Base-by-base conservation (phyloP, 1,284 basidiomycete genomes). In the Ganoderma meredithae region DNA sequence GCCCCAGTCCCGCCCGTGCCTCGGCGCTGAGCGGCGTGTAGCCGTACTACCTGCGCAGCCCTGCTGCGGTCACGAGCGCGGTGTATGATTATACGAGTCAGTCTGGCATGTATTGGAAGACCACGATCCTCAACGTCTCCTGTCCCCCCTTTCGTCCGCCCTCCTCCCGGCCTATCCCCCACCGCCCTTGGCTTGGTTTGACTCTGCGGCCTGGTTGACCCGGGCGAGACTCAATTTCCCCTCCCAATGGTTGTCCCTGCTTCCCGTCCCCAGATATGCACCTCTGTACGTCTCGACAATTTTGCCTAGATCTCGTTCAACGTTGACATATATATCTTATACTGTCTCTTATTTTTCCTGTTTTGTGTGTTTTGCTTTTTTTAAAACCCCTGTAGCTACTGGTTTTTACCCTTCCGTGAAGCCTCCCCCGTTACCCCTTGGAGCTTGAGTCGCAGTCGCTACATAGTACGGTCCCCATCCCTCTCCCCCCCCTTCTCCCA, bases 201-300 rank as follows among this genome's bases (percentile, higher is more conserved):
- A 67, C 52, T 72, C 69, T 70, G 58, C 68, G 63, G 71, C 70
- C 72, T 72, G 73, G 75, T 76, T 72, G 72, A 74, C 58, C 73
- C 71, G 68, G 74, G 74, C 72, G 70, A 67, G 73, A 73, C 67
- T 72, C 69, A 69, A 68, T 53, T 66, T 66, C 63, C 63, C 63
- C 60, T 65, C 60, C 63, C 64, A 69, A 66, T 41, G 70, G 68
- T 69, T 52, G 65, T 71, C 68, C 65, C 60, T 63, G 60, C 65
- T 71, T 43, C 61, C 58, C 47, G 12, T 25, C 19, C 63, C 62
- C 58, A 47, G 43, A 53, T 69, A 59, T 66, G 66, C 69, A 22
- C 59, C 62, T 39, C 33, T 64, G 71, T 73, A 71, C 70, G 68
- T 73, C 65, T 65, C 61, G 41, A 31, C 56, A 39, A 44, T 9